A percentile compares a stretch with the other conserved stretches of the same genome.
phyloP scores from a whole-genome alignment of 768 basidiomycete genomes.

The Leccinum pellstonianum region DNA sequence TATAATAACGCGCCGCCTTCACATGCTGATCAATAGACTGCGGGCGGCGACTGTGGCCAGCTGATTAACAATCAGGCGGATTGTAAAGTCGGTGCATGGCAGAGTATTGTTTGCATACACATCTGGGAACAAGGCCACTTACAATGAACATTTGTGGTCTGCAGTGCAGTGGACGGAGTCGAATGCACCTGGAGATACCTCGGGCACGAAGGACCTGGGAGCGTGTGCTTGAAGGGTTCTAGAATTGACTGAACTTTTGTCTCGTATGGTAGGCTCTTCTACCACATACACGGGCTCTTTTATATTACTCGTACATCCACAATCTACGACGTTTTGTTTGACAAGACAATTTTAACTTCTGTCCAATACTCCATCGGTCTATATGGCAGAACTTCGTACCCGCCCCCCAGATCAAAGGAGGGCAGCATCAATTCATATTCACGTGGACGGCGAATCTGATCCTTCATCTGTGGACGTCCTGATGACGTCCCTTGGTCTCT shows the following conservation, averaged over 20 bases:
- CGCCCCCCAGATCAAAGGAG: conserved; percentile 77
- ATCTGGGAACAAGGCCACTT: conserved; percentile 18
- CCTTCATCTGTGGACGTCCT: conserved; percentile 74
- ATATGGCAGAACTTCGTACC: conserved; percentile 80
- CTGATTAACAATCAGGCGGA: conserved; percentile 25
- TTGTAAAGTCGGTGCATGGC: conserved; percentile 22
- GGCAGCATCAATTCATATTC: conserved; percentile 86
- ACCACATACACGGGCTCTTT: not conserved
- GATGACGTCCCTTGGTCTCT: conserved; percentile 65
- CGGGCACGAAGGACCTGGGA: conserved; percentile 23
- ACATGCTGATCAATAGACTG: conserved; percentile 21
- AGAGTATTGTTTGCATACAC: conserved; percentile 14
- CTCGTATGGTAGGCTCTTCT: not conserved
- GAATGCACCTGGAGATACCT: conserved; percentile 25
- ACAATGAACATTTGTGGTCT: conserved; percentile 17
- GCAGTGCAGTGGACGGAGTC: conserved; percentile 26
- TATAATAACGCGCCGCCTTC: conserved; percentile 19
- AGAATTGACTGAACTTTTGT: not conserved
- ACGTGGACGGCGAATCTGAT: conserved; percentile 85
- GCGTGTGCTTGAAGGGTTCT: conserved; percentile 14
- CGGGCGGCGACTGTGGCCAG: conserved; percentile 11
- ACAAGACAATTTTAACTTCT: too few relatives aligned
- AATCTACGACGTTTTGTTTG: too few relatives aligned
- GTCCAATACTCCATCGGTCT: conserved; percentile 65
- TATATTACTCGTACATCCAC: not conserved